These are phyloP conservation scores for Kwoniella newhampshirensis DNA, from an alignment of 768 basidiomycete genomes.

Conservation along the genomic window DNA sequence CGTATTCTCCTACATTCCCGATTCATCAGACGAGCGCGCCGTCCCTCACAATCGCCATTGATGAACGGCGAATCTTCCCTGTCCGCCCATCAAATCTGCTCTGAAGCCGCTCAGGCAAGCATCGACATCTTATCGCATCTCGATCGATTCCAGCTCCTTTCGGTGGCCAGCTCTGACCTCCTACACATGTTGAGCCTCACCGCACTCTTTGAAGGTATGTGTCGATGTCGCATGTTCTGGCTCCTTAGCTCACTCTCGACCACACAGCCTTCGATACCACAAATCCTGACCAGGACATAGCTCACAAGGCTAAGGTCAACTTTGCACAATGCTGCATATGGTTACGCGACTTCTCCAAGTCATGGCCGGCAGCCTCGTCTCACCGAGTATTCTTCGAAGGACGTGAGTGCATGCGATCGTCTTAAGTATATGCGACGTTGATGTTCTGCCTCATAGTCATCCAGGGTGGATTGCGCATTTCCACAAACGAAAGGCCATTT, in stretches of 20 bases:
- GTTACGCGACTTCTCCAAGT: slow-evolving; percentile 34
- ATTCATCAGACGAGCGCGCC: slow-evolving; percentile 19
- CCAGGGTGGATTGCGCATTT: slow-evolving; percentile 25
- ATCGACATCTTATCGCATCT: slow-evolving; percentile 31
- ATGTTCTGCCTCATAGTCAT: slow-evolving; percentile 20
- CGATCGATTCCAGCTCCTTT: slow-evolving; percentile 29
- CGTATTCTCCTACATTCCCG: slow-evolving; percentile 36
- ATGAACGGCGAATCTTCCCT: background rate
- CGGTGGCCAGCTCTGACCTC: slow-evolving; percentile 36
- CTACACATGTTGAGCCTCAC: slow-evolving; percentile 42
- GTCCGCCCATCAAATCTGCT: slow-evolving; percentile 28
- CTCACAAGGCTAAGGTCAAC: slow-evolving; percentile 30
- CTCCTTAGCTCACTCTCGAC: background rate
- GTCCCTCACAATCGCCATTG: slow-evolving; percentile 10
- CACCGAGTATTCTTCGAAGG: slow-evolving; percentile 46
- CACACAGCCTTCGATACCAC: slow-evolving; percentile 36
- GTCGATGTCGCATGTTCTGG: too few relatives aligned
- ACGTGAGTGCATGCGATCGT: too few relatives aligned
- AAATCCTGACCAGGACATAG: slow-evolving; percentile 19
- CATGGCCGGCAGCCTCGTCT: slow-evolving; percentile 41
- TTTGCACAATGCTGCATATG: slow-evolving; percentile 44
- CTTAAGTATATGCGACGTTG: too few relatives aligned
- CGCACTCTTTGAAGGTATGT: slow-evolving; percentile 37
- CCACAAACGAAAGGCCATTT: slow-evolving; percentile 1
- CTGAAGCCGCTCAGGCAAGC: slow-evolving; percentile 35